A percentile compares a stretch with the other conserved stretches of the same genome.
Evolutionary conservation across 106 monocot genomes (phyloP).

Genomic region (Dendrobium nobile): DNA sequence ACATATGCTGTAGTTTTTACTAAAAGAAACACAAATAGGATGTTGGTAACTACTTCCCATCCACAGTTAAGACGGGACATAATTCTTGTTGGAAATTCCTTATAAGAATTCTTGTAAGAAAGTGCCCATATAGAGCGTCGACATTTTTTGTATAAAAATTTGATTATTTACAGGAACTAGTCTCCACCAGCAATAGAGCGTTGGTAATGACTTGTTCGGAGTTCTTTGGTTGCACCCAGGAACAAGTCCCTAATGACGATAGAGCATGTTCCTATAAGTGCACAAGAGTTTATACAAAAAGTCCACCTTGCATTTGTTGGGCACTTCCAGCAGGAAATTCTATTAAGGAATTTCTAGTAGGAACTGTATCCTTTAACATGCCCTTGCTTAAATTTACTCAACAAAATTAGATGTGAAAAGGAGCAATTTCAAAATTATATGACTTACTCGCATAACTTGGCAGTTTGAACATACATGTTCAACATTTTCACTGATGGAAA

Average conservation of each 20-base stretch:
- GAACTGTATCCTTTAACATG: neutral
- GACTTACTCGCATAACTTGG: conserved; percentile 83
- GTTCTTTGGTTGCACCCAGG: too few species aligned
- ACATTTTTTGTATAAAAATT: too few species aligned
- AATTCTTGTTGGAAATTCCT: neutral
- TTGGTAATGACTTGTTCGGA: too few species aligned
- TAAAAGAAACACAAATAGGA: neutral
- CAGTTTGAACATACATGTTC: conserved; percentile 71
- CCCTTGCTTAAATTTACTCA: neutral
- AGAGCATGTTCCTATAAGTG: too few species aligned
- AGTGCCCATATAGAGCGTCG: too few species aligned
- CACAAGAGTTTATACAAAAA: too few species aligned
- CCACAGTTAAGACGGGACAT: neutral
- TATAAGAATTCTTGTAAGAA: too few species aligned
- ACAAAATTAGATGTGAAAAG: neutral
- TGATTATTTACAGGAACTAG: too few species aligned
- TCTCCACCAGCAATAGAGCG: too few species aligned
- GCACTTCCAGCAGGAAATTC: too few species aligned
- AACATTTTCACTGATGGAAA: conserved; percentile 29
- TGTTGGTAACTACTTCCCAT: neutral
- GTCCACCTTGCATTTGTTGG: too few species aligned
- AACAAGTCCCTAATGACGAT: too few species aligned
- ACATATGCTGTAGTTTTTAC: neutral
- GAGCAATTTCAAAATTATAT: neutral
- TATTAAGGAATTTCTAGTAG: neutral